Conservation (phyloP, 208 protist genomes). For the Acanthamoeba castellanii region DNA sequence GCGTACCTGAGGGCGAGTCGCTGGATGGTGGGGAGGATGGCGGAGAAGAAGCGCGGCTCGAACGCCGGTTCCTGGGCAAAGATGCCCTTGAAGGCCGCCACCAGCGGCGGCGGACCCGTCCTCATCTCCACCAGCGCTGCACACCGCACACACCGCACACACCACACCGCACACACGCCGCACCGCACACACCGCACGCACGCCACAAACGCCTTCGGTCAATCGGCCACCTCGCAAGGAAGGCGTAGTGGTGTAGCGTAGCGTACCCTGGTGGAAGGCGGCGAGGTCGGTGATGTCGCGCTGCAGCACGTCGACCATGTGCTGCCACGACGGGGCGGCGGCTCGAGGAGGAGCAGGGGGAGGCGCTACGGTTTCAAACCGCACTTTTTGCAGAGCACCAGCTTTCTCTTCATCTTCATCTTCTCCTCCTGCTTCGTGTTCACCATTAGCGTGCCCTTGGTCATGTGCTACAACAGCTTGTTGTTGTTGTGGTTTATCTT, state of each 20-base stretch:
- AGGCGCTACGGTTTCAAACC: neutral
- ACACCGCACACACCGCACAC: neutral
- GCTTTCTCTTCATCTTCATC: neutral
- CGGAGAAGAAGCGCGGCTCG: neutral
- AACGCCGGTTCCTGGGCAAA: neutral
- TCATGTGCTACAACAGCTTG: too few species aligned
- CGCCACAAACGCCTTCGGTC: too few species aligned
- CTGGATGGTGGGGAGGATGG: constrained; percentile 11
- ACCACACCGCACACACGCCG: neutral
- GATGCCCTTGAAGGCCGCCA: neutral
- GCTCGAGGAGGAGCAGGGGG: neutral
- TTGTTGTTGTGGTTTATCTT: neutral
- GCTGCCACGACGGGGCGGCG: neutral
- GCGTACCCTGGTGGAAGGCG: neutral
- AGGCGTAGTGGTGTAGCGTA: neutral
- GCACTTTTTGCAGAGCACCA: neutral
- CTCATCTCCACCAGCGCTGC: neutral
- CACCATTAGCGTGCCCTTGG: too few species aligned
- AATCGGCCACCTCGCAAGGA: too few species aligned
- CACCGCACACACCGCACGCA: too few species aligned
- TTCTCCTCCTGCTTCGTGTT: neutral
- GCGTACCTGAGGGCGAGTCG: neutral
- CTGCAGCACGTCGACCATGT: neutral
- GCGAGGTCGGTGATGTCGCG: neutral
- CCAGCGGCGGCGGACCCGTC: neutral